phyloP scores from a whole-genome alignment of 2,329 filamentous ascomycete genomes.

The Didymella arachidicola region DNA sequence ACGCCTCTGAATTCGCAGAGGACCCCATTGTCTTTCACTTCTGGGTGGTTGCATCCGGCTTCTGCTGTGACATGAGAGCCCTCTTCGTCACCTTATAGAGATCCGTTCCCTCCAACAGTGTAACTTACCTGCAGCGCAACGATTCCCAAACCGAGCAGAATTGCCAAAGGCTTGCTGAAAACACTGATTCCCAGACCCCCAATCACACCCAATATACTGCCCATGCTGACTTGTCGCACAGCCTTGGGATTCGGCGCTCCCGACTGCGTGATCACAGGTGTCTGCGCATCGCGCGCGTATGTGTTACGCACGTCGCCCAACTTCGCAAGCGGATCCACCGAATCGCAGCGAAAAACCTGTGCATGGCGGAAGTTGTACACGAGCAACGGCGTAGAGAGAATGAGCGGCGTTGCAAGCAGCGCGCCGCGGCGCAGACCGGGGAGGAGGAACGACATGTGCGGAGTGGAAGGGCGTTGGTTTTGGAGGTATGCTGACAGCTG shows the following conservation, averaged over 20 bases:
- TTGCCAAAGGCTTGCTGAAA: constrained; percentile 74
- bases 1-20: too few species aligned
- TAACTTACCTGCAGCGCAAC: constrained; percentile 67
- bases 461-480: constrained; percentile 18
- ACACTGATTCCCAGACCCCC: constrained; percentile 70
- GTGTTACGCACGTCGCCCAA: constrained; percentile 47
- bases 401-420: constrained; percentile 47
- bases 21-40: too few species aligned
- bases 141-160: constrained; percentile 71
- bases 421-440: constrained; percentile 52
- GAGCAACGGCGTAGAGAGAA: constrained; percentile 46
- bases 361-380: constrained; percentile 35
- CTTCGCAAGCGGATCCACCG: constrained; percentile 44
- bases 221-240: constrained; percentile 56
- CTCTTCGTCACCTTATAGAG: too few species aligned
- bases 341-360: constrained; percentile 50
- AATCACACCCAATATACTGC: constrained; percentile 54
- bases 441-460: constrained; percentile 51
- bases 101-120: not conserved
- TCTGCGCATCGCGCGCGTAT: constrained; percentile 51
- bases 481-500: constrained; percentile 32
- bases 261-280: constrained; percentile 49
- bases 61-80: too few species aligned
- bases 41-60: too few species aligned
- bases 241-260: constrained; percentile 53